Evolutionary conservation across 2,329 filamentous ascomycete species (phyloP).

Genomic region (Elsinoe necatrix): DNA sequence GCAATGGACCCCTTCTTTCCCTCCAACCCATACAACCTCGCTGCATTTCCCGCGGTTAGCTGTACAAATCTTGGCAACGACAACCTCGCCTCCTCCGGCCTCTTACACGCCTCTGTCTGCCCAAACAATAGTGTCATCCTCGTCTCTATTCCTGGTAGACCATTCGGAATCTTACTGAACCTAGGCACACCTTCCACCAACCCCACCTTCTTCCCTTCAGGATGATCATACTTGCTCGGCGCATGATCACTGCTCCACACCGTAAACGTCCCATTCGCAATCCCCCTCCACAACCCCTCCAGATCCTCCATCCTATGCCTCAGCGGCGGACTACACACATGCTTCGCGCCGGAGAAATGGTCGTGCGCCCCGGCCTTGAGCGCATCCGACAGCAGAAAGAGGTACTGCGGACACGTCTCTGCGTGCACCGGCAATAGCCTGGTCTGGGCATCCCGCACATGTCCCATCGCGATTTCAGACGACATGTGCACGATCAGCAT

Average conservation of each 20-base stretch:
- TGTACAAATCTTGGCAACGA: constrained; percentile 37
- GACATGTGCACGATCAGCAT: constrained; percentile 48
- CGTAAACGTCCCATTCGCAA: constrained; percentile 31
- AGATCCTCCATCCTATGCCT: constrained; percentile 27
- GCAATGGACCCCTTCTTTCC: constrained; percentile 35
- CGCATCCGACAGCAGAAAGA: constrained; percentile 29
- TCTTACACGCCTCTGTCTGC: constrained; percentile 25
- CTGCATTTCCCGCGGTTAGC: constrained; percentile 37
- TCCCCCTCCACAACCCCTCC: constrained; percentile 29
- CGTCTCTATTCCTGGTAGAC: constrained; percentile 37
- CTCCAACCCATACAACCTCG: constrained; percentile 37
- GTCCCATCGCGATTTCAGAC: constrained; percentile 30
- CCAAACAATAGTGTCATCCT: constrained; percentile 35
- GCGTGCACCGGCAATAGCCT: constrained; percentile 30
- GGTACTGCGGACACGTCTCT: constrained; percentile 33
- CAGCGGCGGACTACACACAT: constrained; percentile 30
- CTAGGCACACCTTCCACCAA: constrained; percentile 28
- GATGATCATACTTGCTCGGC: constrained; percentile 33
- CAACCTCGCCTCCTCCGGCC: constrained; percentile 22
- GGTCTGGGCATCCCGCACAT: constrained; percentile 30
- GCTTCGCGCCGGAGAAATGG: constrained; percentile 30
- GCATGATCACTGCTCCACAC: constrained; percentile 31
- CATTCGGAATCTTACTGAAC: constrained; percentile 38
- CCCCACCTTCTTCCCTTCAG: constrained; percentile 32
- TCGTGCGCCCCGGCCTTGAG: constrained; percentile 27